Percentiles rank a stretch among this genome's conserved stretches.
phyloP scores from a whole-genome alignment of 495 filamentous ascomycete genomes.

The Hyaloscypha bicolor region DNA sequence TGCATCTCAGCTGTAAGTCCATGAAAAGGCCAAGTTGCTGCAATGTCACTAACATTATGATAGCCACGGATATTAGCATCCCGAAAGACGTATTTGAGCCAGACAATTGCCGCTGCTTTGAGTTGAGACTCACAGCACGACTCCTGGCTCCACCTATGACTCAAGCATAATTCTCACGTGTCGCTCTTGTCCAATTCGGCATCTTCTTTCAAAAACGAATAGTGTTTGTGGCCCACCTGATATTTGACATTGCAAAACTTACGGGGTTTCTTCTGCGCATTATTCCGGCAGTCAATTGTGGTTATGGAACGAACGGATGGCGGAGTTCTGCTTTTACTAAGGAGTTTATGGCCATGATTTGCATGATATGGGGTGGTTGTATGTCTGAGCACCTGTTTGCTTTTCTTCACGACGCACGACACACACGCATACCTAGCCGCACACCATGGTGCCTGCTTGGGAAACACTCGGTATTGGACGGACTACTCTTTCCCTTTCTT shows the following conservation, averaged over 20 bases:
- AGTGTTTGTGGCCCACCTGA: not conserved
- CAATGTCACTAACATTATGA: conserved; percentile 34
- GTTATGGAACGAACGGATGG: not conserved
- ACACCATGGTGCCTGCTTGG: too few species aligned
- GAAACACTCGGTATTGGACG: too few species aligned
- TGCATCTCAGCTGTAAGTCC: conserved; percentile 62
- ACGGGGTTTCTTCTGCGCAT: not conserved
- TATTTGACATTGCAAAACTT: not conserved
- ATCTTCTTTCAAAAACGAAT: not conserved
- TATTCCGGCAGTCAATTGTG: not conserved
- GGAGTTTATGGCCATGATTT: not conserved
- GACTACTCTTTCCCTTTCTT: too few species aligned
- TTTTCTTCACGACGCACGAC: not conserved
- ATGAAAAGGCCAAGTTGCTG: conserved; percentile 12
- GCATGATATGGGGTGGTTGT: not conserved
- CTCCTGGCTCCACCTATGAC: not conserved
- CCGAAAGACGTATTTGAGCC: not conserved
- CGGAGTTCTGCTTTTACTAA: not conserved
- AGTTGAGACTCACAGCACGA: not conserved
- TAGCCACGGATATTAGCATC: not conserved
- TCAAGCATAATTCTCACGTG: not conserved
- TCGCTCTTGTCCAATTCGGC: not conserved
- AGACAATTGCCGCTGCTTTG: not conserved
- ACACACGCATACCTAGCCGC: not conserved
- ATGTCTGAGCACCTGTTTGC: not conserved